Evolutionary conservation across 768 basidiomycete genomes (phyloP).

Genomic region (Lentinula raphanica): DNA sequence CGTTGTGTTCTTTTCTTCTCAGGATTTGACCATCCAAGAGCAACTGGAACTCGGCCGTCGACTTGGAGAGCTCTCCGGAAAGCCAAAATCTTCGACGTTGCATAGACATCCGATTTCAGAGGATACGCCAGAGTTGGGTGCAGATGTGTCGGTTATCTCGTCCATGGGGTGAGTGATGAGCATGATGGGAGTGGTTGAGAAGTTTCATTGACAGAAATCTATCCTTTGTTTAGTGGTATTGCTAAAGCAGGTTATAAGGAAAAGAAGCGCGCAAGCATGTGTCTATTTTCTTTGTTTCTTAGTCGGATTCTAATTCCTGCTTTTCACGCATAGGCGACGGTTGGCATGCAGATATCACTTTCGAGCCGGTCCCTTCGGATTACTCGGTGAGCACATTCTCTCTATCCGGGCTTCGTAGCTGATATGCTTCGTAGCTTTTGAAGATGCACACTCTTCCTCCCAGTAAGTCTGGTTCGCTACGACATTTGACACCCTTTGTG

Average conservation of each 20-base stretch:
- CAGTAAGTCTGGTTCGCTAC: conserved; percentile 15
- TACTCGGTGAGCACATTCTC: conserved; percentile 34
- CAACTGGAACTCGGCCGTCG: conserved; percentile 45
- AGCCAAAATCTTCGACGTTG: conserved; percentile 40
- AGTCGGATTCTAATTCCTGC: too few relatives aligned
- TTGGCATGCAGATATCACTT: conserved; percentile 58
- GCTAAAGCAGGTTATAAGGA: conserved; percentile 27
- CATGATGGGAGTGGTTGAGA: not conserved
- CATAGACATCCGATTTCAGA: conserved; percentile 56
- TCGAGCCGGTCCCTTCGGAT: conserved; percentile 56
- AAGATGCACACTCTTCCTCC: conserved; percentile 37
- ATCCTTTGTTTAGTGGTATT: conserved; percentile 29
- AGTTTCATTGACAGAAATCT: not conserved
- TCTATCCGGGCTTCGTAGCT: not conserved
- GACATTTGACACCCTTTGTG: not conserved
- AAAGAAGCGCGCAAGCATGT: conserved; percentile 31
- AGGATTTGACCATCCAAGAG: conserved; percentile 44
- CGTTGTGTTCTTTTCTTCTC: conserved; percentile 60
- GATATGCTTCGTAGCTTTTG: conserved; percentile 22
- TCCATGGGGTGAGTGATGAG: conserved; percentile 30
- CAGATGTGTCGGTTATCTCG: conserved; percentile 50
- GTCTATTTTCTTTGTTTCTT: not conserved
- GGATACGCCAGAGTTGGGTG: conserved; percentile 42
- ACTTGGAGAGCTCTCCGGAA: conserved; percentile 45
- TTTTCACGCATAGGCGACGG: conserved; percentile 15